Percentiles rank a stretch among this genome's conserved stretches.
Evolutionary conservation across 257 asterid genomes (phyloP).

Genomic region (Apocynum venetum): DNA sequence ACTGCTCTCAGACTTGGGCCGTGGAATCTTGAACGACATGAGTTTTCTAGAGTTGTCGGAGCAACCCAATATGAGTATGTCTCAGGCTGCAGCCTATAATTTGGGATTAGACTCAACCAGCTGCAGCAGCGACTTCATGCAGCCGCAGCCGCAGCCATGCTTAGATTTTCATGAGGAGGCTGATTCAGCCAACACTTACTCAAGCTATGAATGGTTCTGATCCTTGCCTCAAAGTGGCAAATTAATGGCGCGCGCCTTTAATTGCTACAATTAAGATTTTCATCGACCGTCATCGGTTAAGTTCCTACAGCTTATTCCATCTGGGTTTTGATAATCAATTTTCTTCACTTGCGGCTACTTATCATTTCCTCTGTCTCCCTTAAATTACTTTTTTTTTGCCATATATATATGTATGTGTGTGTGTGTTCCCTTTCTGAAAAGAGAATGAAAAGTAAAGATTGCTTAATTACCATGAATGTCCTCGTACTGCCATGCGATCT

Average conservation of each 20-base stretch:
- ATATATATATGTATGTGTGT: too few relatives aligned
- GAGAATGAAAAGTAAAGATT: too few relatives aligned
- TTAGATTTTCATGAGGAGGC: constrained; percentile 1
- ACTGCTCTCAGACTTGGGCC: constrained; percentile 64
- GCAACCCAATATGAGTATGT: constrained; percentile 10
- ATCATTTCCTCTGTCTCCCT: background rate
- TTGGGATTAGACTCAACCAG: constrained; percentile 22
- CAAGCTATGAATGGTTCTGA: constrained; percentile 61
- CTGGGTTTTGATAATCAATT: background rate
- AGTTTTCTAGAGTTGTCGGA: constrained; percentile 56
- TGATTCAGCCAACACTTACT: constrained; percentile 35
- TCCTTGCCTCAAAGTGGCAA: background rate
- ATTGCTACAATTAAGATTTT: background rate
- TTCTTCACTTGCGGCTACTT: background rate
- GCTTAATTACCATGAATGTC: too few relatives aligned
- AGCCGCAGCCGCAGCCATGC: background rate
- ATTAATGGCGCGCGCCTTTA: background rate
- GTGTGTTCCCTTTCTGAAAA: too few relatives aligned
- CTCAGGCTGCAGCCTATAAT: constrained; percentile 6
- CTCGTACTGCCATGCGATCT: too few relatives aligned
- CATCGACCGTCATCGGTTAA: background rate
- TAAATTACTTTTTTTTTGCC: background rate
- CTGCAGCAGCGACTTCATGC: constrained; percentile 1
- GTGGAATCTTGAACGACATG: constrained; percentile 67
- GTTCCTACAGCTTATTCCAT: background rate